phyloP scores from a whole-genome alignment of 2,329 filamentous ascomycete species.

The Alternaria viburni region DNA sequence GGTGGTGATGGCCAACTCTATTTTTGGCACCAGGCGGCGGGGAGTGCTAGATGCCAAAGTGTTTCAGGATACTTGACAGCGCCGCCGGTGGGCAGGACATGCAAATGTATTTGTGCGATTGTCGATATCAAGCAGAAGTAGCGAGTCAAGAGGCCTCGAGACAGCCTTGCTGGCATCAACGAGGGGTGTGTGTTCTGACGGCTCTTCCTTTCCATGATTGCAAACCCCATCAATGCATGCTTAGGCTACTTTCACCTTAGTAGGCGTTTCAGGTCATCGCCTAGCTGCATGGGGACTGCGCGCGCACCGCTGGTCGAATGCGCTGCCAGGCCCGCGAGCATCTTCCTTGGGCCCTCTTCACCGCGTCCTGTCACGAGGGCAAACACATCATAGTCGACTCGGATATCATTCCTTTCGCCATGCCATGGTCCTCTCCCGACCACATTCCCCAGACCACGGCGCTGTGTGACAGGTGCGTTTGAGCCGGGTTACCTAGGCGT shows the following conservation, averaged over 20 bases:
- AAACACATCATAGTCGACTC: conserved; percentile 1
- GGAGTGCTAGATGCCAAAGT: conserved; percentile 33
- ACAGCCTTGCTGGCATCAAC: conserved; percentile 13
- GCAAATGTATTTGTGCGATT: background rate
- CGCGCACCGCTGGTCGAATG: background rate
- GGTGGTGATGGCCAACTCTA: conserved; percentile 29
- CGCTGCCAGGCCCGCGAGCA: conserved; percentile 5
- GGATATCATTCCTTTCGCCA: background rate
- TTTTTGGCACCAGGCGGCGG: conserved; percentile 35
- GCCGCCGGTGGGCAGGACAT: conserved; percentile 16
- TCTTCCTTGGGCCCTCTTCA: conserved; percentile 7
- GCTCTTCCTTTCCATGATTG: conserved; percentile 20
- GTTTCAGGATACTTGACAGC: conserved; percentile 35
- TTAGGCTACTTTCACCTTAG: conserved; percentile 28
- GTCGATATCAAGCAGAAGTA: background rate
- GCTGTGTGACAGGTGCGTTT: conserved; percentile 5
- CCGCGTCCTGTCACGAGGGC: conserved; percentile 9
- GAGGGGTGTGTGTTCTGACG: conserved; percentile 25
- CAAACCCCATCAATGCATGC: conserved; percentile 18
- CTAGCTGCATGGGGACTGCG: conserved; percentile 7
- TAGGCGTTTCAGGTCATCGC: conserved; percentile 17
- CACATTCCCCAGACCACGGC: background rate
- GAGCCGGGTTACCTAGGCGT: conserved; percentile 5
- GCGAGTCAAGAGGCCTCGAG: conserved; percentile 8
- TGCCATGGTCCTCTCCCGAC: background rate